Evolutionary conservation across 495 filamentous ascomycete species (phyloP), one percentile per base, ranked within the genome.

Genomic region (Rostrohypoxylon terebratum): DNA sequence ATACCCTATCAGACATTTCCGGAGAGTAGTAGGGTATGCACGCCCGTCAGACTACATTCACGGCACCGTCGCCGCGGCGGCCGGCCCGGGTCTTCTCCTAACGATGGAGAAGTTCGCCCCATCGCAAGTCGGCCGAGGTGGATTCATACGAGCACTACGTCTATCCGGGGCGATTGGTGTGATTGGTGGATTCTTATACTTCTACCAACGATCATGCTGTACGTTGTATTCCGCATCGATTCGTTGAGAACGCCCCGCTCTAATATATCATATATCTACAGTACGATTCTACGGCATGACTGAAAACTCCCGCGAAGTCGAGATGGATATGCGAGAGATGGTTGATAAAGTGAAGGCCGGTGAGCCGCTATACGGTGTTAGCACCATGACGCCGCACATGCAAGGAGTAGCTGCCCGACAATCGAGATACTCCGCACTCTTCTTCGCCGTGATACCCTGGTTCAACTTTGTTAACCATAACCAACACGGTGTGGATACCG

Each of bases 261-360:
- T 58, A 10, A 38, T 18, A 14, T 10, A 0, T n/a, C n/a, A 21
- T 58, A 38, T 23, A 28, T 13, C 34, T 47, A 25, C 66, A 92
- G 90, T 91, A 75, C 93, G 96, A 53, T 98, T 99, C 84, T 97
- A 97, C 85, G 96, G 96, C 69, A 92, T 93, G 83, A 88, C 87
- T 34, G 96, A 99, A 79, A 98, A 99, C 83, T 81, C 88, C 47
- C 89, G 96, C 63, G 96, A 99, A 77, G 83, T 94, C 31, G 93
- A 97, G 44, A 92, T 95, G 90, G 96, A 99, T 78, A 99, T 97
- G 94, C 88, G 87, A 62, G 96, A 99, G 85, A 99, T 99, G 96
- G 94, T 97, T 4, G 87, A 89, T 77, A 94, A 93, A 79, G 94
- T 98, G 74, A 98, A 98, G 85, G 88, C 84, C 54, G 94, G 94